These are phyloP conservation scores for Picocystis sp. DNA, from an alignment of 163 green algal species.

Conservation along the genomic window DNA sequence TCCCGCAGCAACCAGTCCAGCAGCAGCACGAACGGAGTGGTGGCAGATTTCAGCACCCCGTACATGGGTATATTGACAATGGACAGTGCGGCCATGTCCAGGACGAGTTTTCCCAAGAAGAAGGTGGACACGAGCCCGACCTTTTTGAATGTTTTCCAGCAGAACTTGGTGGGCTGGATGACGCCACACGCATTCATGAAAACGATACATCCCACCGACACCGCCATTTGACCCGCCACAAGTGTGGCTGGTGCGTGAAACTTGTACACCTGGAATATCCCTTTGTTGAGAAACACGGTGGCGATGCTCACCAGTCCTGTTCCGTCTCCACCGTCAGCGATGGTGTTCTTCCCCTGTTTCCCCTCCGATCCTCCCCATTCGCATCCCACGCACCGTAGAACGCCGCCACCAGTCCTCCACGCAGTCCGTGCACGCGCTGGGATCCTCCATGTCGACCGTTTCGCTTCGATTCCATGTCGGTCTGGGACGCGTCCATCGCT, in stretches of 20 bases:
- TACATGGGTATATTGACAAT: conserved; percentile 37
- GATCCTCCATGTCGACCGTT: too few species aligned
- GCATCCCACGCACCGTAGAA: too few species aligned
- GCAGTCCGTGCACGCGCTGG: too few species aligned
- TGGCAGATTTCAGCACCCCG: conserved; percentile 26
- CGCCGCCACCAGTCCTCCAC: too few species aligned
- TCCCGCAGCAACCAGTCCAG: conserved; percentile 22
- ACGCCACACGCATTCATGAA: conserved; percentile 11
- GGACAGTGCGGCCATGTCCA: conserved; percentile 28
- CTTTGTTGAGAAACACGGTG: conserved; percentile 31
- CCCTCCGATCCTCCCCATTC: too few species aligned
- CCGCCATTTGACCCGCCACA: conserved; percentile 22
- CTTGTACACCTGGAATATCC: conserved; percentile 28
- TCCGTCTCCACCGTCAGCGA: too few species aligned
- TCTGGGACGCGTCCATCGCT: too few species aligned
- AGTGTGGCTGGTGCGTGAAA: conserved; percentile 24
- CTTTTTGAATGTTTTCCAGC: conserved; percentile 3
- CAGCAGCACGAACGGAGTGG: conserved; percentile 26
- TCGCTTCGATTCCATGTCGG: too few species aligned
- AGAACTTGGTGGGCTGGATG: conserved; percentile 3
- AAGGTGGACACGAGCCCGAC: conserved; percentile 21
- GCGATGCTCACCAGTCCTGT: conserved; percentile 20
- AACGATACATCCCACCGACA: conserved; percentile 20
- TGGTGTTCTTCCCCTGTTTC: too few species aligned
- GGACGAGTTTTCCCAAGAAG: conserved; percentile 26